phyloP scores from a whole-genome alignment of 192 early-diverging fungal species.

The Cetraspora pellucida region DNA sequence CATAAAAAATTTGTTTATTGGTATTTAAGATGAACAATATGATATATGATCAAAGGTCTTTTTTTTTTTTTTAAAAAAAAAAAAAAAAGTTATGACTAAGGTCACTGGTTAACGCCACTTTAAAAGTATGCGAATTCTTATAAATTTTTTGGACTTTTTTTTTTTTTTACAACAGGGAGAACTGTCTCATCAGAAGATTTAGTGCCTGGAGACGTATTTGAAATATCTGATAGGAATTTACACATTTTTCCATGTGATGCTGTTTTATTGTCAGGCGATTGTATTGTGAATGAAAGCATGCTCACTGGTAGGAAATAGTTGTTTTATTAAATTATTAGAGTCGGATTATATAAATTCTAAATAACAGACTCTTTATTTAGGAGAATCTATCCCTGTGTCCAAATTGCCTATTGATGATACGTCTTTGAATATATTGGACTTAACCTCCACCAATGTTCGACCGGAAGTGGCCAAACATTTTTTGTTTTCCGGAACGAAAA shows the following conservation, averaged over 20 bases:
- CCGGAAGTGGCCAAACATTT: constrained; percentile 82
- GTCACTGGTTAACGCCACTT: too few relatives aligned
- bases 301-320: constrained; percentile 59
- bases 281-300: constrained; percentile 98
- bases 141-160: neutral
- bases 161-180: constrained; percentile 36
- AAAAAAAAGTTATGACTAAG: too few relatives aligned
- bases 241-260: constrained; percentile 88
- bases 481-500: constrained; percentile 90
- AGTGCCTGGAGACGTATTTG: constrained; percentile 94
- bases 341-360: neutral
- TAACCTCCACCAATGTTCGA: constrained; percentile 72
- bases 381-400: constrained; percentile 93
- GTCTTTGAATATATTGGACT: constrained; percentile 65
- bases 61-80: too few relatives aligned
- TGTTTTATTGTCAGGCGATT: constrained; percentile 88
- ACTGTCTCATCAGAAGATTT: constrained; percentile 72
- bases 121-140: too few relatives aligned
- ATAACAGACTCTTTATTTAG: constrained; percentile 35
- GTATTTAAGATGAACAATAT: too few relatives aligned
- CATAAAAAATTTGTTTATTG: too few relatives aligned
- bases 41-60: too few relatives aligned
- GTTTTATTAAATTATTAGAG: neutral
- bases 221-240: constrained; percentile 66
- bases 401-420: constrained; percentile 77